A percentile compares a stretch with the other conserved stretches of the same genome.
These are phyloP conservation scores for Neltuma alba DNA, from an alignment of 306 rosid genomes.

Conservation along the genomic window DNA sequence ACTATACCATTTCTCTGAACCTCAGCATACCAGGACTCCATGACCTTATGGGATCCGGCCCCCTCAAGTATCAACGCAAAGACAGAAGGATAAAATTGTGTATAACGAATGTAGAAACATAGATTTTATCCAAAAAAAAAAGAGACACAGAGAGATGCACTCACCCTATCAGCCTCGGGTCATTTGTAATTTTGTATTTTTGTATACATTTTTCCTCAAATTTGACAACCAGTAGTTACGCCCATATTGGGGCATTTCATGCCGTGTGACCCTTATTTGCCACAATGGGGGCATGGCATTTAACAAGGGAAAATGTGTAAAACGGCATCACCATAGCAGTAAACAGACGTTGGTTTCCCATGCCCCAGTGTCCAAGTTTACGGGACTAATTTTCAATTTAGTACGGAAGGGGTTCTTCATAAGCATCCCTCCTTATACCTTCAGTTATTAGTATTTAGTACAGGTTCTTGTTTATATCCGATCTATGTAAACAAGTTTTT, in stretches of 20 bases:
- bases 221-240: background rate
- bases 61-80: background rate
- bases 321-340: background rate
- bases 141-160: too few species aligned
- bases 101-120: background rate
- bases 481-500: background rate
- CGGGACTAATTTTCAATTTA: background rate
- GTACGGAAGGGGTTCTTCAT: background rate
- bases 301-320: background rate
- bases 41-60: background rate
- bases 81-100: background rate
- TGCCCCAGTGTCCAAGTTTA: background rate
- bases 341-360: background rate
- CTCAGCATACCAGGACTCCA: background rate
- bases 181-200: too few species aligned
- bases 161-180: background rate
- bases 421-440: background rate
- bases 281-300: background rate
- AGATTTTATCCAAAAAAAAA: too few species aligned
- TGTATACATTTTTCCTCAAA: background rate
- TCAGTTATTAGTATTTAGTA: background rate
- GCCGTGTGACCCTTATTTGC: background rate
- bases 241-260: background rate
- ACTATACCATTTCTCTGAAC: background rate
- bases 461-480: background rate